Percentiles rank a stretch among this genome's conserved stretches.
phyloP scores from a whole-genome alignment of 2,329 filamentous ascomycete genomes.

The Tympanopsis confertula region DNA sequence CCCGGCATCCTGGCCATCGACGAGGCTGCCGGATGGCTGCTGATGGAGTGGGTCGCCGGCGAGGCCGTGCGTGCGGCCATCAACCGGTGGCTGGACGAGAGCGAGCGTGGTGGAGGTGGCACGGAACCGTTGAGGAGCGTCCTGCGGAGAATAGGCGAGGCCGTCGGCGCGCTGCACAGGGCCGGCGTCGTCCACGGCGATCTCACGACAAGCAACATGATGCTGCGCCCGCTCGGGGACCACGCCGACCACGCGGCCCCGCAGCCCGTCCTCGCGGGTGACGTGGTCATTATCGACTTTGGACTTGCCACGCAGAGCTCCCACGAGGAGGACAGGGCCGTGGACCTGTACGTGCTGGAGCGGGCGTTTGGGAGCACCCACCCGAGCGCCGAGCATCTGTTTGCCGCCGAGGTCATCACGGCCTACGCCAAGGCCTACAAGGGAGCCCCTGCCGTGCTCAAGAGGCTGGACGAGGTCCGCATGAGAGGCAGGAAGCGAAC shows the following conservation, averaged over 20 bases:
- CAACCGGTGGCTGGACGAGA: constrained; percentile 52
- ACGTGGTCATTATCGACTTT: constrained; percentile 88
- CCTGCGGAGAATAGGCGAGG: constrained; percentile 56
- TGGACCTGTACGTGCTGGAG: constrained; percentile 92
- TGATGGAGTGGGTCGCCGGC: constrained; percentile 77
- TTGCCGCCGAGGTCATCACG: constrained; percentile 53
- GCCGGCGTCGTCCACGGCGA: constrained; percentile 86
- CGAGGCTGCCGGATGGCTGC: constrained; percentile 57
- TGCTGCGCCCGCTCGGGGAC: constrained; percentile 44
- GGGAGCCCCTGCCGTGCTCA: constrained; percentile 63
- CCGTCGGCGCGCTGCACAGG: constrained; percentile 67
- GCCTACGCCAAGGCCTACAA: constrained; percentile 68
- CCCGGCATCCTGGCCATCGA: constrained; percentile 67
- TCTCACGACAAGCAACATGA: constrained; percentile 93
- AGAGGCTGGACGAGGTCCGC: constrained; percentile 79
- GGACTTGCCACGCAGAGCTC: constrained; percentile 72
- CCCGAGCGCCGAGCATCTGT: constrained; percentile 69
- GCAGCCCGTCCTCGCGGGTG: constrained; percentile 39
- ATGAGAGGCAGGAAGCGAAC: constrained; percentile 91
- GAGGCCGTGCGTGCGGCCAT: constrained; percentile 57
- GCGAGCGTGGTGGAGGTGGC: constrained; percentile 18
- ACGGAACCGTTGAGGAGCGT: constrained; percentile 2
- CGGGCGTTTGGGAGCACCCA: constrained; percentile 91
- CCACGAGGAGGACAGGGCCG: constrained; percentile 84
- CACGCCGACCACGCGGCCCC: constrained; percentile 5